Evolutionary conservation across 2,329 filamentous ascomycete genomes (phyloP).

Genomic region (Ophiostoma fasciatum): DNA sequence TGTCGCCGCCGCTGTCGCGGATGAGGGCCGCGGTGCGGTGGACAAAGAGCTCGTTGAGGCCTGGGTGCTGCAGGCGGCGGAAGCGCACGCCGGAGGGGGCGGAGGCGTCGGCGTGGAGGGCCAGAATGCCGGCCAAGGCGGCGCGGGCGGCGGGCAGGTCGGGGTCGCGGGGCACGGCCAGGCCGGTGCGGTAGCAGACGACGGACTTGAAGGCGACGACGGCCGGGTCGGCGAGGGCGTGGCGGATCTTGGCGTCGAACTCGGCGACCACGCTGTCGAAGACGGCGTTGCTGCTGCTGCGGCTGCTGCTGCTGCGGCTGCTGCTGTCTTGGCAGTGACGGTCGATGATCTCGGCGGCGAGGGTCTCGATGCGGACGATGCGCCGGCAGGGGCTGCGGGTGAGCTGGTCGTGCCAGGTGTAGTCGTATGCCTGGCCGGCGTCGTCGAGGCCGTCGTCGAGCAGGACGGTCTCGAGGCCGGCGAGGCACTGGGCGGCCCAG

Average conservation of each 20-base stretch:
- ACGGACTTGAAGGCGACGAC: constrained; percentile 74
- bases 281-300: constrained; percentile 21
- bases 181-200: constrained; percentile 65
- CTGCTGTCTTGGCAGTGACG: constrained; percentile 21
- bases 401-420: constrained; percentile 50
- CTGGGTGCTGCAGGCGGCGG: constrained; percentile 43
- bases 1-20: constrained; percentile 23
- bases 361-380: constrained; percentile 62
- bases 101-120: constrained; percentile 17
- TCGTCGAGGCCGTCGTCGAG: constrained; percentile 62
- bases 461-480: constrained; percentile 58
- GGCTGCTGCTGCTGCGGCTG: constrained; percentile 17
- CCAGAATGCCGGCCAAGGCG: constrained; percentile 23
- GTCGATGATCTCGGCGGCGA: constrained; percentile 49
- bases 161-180: constrained; percentile 38
- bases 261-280: constrained; percentile 31
- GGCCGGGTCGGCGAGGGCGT: constrained; percentile 45
- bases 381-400: constrained; percentile 50
- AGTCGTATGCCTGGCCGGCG: constrained; percentile 39
- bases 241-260: constrained; percentile 37
- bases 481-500: constrained; percentile 49
- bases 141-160: constrained; percentile 26
- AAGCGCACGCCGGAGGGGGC: constrained; percentile 20
- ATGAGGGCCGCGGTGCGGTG: constrained; percentile 47
- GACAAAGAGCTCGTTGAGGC: constrained; percentile 56